phyloP scores from a whole-genome alignment of 2,329 filamentous ascomycete genomes.

The Venturia nashicola region DNA sequence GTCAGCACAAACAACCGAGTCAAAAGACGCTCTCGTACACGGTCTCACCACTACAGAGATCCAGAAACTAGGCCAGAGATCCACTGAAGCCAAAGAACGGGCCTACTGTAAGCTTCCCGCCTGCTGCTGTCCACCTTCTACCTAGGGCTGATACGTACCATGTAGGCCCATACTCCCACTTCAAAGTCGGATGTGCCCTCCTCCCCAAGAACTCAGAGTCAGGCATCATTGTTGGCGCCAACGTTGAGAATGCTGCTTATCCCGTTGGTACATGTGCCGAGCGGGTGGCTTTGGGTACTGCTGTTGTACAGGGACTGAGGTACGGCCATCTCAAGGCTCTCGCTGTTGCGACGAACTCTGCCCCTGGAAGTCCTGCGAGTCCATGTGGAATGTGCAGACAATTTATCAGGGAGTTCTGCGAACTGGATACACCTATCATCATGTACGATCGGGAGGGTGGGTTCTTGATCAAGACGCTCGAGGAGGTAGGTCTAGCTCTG shows the following conservation, averaged over 20 bases:
- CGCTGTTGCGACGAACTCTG: constrained; percentile 72
- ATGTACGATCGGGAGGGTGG: constrained; percentile 65
- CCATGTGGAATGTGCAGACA: constrained; percentile 97
- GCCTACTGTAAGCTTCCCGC: constrained; percentile 57
- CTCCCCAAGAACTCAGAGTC: constrained; percentile 30
- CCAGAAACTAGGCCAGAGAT: constrained; percentile 46
- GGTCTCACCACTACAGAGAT: constrained; percentile 53
- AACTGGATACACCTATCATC: constrained; percentile 12
- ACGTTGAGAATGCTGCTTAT: constrained; percentile 79
- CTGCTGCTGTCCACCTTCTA: background rate
- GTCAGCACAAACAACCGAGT: background rate
- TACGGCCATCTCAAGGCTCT: constrained; percentile 57
- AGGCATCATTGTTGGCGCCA: constrained; percentile 50
- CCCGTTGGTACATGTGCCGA: constrained; percentile 95
- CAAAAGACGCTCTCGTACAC: constrained; percentile 28
- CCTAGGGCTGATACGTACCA: constrained; percentile 3
- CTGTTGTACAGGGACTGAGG: constrained; percentile 47
- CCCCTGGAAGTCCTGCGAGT: constrained; percentile 21
- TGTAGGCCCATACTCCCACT: constrained; percentile 70
- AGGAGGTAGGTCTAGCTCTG: constrained; percentile 3
- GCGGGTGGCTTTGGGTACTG: constrained; percentile 73
- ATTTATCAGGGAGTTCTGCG: constrained; percentile 45
- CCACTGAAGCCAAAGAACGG: constrained; percentile 57
- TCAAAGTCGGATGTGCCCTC: constrained; percentile 77
- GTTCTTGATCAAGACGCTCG: constrained; percentile 50